Evolutionary conservation across 2,329 filamentous ascomycete genomes (phyloP).

Genomic region (Knoxdaviesia proteae): DNA sequence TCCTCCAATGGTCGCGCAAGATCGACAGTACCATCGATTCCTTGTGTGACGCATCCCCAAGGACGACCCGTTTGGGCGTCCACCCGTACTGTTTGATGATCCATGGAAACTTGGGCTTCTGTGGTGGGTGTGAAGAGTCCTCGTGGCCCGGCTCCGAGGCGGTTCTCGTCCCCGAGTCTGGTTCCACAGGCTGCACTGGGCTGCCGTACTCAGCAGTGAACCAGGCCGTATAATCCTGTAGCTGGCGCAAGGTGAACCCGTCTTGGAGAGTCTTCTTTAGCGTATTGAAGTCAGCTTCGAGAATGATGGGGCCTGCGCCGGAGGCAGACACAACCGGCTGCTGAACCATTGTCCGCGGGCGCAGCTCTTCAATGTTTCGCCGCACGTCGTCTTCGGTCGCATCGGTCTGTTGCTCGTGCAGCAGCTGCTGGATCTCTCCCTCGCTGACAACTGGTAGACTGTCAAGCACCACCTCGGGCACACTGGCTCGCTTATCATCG

Average conservation of each 20-base stretch:
- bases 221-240: conserved; percentile 16
- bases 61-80: conserved; percentile 13
- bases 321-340: no score
- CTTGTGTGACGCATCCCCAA: conserved; percentile 14
- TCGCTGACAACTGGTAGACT: conserved; percentile 2
- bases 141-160: neutral
- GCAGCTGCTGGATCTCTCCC: conserved; percentile 13
- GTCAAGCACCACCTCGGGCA: conserved; percentile 3
- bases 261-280: conserved; percentile 16
- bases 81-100: conserved; percentile 19
- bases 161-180: neutral
- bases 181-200: neutral
- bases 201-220: no score
- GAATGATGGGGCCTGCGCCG: no score
- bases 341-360: conserved; percentile 11
- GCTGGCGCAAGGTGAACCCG: conserved; percentile 26
- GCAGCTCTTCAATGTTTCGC: conserved; percentile 26
- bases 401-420: conserved; percentile 10
- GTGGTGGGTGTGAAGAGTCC: neutral
- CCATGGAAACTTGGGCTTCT: conserved; percentile 17
- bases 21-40: conserved; percentile 19
- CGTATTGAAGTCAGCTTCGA: conserved; percentile 15
- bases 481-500: neutral
- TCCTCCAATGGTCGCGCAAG: conserved; percentile 26
- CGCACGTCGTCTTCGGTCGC: conserved; percentile 15